Base-by-base conservation (phyloP, 768 basidiomycete species). In the Basidioascus undulatus region DNA sequence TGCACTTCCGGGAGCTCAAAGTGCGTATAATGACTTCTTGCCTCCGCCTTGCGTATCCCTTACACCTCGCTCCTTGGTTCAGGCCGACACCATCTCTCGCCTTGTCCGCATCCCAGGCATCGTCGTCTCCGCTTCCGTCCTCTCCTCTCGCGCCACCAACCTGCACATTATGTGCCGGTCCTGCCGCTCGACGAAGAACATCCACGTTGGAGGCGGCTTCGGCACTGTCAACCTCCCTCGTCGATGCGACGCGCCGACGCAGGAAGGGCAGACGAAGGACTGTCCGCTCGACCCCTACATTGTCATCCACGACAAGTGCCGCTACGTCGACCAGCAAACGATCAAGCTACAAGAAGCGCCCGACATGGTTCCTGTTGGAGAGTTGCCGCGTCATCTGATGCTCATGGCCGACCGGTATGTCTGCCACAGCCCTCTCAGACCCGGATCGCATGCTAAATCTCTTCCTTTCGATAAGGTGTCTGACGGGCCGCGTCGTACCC, bases 311-410 rank as follows among this genome's bases (percentile, higher is more conserved):
- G 76, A 83, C 28, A 81, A 83, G 59, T 96, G 83, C 25, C 66
- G 70, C 6, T 98, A 96, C 54, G 76, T 86, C 7, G 92, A 98
- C 55, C 86, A 92, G 50, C 92, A 98, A 59, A 79, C 72, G 10
- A 67, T 98, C 50, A 98, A 98, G 57, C 69, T 98, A 11, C 92
- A 98, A 59, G 92, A 98, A 59, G 87, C 89, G 15, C 92, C 92
- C 0, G 92, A 98, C 57, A 92, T 94, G 83, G 92, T 98, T 1
- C 92, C 92, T 0, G 87, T 96, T 20, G 92, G 92, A 66, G 92
- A 98, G 55, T 64, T 98, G 32, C 92, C 92, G 8, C 62, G 87
- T 37, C 92, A 96, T 55, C 84, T 98, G 68, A 67, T 89, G 38
- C 64, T 98, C 20, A 87, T 81, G 23, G 73, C 72, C 5, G 92